phyloP scores from a whole-genome alignment of 768 basidiomycete genomes.

The Neoboletus subvelutipes region DNA sequence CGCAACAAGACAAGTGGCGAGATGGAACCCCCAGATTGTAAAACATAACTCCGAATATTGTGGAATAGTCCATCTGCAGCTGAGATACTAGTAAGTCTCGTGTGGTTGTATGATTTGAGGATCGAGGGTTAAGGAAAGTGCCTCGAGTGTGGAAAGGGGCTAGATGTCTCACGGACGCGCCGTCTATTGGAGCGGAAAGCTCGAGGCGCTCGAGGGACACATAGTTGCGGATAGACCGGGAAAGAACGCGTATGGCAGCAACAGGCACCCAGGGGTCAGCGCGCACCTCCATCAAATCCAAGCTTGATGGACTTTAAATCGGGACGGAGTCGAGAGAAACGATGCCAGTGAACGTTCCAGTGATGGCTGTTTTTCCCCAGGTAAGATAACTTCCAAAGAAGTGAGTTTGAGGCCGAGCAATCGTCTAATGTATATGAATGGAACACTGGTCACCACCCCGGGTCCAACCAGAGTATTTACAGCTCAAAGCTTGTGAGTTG shows the following conservation, averaged over 20 bases:
- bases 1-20: background rate
- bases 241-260: background rate
- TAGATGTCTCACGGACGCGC: background rate
- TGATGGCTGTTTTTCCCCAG: background rate
- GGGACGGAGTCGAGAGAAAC: background rate
- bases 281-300: background rate
- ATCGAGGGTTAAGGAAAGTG: background rate
- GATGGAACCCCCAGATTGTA: background rate
- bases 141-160: background rate
- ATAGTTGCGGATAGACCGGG: background rate
- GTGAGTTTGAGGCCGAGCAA: background rate
- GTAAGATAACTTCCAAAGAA: background rate
- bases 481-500: no score
- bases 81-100: no score
- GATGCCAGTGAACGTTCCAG: background rate
- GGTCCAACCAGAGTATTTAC: no score
- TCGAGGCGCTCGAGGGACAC: background rate
- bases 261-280: background rate
- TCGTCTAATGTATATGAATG: background rate
- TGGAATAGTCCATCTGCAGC: no score
- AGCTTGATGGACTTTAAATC: background rate
- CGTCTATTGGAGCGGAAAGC: background rate
- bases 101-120: background rate
- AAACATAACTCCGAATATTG: no score
- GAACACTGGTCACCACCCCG: no score